Percentiles rank a stretch among this genome's conserved stretches.
phyloP scores from a whole-genome alignment of 306 rosid species.

The Cucurbita ficifolia region DNA sequence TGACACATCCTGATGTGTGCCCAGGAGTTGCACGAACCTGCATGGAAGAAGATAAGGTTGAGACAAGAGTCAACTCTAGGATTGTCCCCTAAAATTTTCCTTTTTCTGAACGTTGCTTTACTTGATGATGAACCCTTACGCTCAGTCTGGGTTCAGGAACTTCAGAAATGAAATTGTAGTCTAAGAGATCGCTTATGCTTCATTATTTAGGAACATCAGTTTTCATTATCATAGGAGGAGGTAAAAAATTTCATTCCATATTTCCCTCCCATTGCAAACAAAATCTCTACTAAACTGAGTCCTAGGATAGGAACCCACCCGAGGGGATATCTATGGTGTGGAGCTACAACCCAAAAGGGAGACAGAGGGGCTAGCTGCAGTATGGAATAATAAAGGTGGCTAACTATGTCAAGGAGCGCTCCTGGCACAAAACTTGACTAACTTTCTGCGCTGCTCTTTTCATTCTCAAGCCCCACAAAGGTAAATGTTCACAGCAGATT shows the following conservation, averaged over 20 bases:
- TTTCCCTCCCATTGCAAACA: not conserved
- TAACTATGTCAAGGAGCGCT: not conserved
- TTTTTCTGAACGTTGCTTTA: not conserved
- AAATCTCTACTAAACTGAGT: not conserved
- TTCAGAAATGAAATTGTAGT: not conserved
- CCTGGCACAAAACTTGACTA: not conserved
- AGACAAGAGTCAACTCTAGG: not conserved
- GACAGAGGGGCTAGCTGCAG: not conserved
- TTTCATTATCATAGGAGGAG: not conserved
- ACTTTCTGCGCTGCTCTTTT: not conserved
- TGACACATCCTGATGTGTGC: slow-evolving; percentile 76
- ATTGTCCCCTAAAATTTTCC: not conserved
- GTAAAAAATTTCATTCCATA: not conserved
- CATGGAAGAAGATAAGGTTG: not conserved
- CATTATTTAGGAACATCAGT: not conserved
- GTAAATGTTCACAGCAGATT: not conserved
- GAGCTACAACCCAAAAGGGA: not conserved
- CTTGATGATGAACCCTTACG: not conserved
- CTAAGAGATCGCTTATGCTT: not conserved
- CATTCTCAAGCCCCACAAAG: not conserved
- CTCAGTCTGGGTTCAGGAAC: not conserved
- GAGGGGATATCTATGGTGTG: not conserved
- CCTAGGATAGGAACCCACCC: no score
- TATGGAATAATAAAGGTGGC: not conserved
- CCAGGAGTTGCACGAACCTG: slow-evolving; percentile 96